Evolutionary conservation across 2,329 filamentous ascomycete genomes (phyloP).

Genomic region (Stachybotrys chartarum): DNA sequence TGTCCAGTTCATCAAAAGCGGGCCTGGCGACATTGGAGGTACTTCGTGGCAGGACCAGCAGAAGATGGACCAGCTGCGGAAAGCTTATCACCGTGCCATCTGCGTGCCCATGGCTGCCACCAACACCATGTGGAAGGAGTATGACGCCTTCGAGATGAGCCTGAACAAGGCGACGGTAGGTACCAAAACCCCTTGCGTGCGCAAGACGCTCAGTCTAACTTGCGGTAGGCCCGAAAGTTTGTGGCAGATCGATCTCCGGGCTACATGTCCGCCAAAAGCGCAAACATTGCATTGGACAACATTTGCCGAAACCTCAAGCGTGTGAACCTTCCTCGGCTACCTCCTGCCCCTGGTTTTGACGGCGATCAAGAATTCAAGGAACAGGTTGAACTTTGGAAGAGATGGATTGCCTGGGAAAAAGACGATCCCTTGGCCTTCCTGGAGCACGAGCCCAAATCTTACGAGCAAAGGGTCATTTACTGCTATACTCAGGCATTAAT

Average conservation of each 20-base stretch:
- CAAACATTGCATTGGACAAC: slow-evolving; percentile 85
- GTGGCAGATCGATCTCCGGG: slow-evolving; percentile 86
- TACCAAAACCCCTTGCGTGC: slow-evolving; percentile 4
- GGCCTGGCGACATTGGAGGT: slow-evolving; percentile 79
- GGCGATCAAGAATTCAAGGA: slow-evolving; percentile 77
- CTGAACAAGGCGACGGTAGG: slow-evolving; percentile 85
- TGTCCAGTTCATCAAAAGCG: slow-evolving; percentile 83
- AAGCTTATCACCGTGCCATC: slow-evolving; percentile 87
- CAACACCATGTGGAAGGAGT: slow-evolving; percentile 90
- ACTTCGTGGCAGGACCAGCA: slow-evolving; percentile 93
- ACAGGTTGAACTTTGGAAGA: slow-evolving; percentile 85
- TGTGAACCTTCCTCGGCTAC: slow-evolving; percentile 71
- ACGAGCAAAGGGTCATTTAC: slow-evolving; percentile 75
- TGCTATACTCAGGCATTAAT: slow-evolving; percentile 92
- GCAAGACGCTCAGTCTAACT: slow-evolving; percentile 10
- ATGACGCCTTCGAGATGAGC: slow-evolving; percentile 91
- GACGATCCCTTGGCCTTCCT: slow-evolving; percentile 76
- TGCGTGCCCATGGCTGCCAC: slow-evolving; percentile 78
- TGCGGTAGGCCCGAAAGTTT: slow-evolving; percentile 76
- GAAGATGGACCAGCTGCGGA: slow-evolving; percentile 91
- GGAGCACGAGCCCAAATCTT: slow-evolving; percentile 65
- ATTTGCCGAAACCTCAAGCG: slow-evolving; percentile 70
- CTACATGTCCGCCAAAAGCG: slow-evolving; percentile 94
- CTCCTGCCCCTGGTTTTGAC: slow-evolving; percentile 78
- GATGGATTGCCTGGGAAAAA: slow-evolving; percentile 94